Conservation (phyloP, 129 eudicot species). For the Lactuca sativa region DNA sequence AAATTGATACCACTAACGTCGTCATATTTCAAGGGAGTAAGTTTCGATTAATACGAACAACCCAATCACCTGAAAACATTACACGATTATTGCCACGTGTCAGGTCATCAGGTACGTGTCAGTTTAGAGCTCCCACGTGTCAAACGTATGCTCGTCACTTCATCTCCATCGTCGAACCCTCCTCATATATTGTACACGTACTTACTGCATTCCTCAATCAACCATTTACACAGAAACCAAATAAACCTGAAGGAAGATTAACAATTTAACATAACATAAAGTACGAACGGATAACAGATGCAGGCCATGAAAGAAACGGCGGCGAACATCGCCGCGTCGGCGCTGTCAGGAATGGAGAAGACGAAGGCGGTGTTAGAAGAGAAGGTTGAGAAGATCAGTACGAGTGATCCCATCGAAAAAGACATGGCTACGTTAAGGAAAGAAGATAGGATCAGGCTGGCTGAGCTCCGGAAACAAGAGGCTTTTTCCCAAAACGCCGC, state of each 20-base stretch:
- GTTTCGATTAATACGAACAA: not conserved
- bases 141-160: not conserved
- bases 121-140: conserved; percentile 9
- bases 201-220: not conserved
- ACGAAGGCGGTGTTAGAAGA: conserved; percentile 54
- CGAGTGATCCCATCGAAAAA: conserved; percentile 46
- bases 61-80: not conserved
- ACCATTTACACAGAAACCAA: not conserved
- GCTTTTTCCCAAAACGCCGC: conserved; percentile 51
- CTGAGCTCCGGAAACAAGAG: conserved; percentile 49
- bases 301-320: conserved; percentile 50
- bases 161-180: conserved; percentile 13
- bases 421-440: conserved; percentile 52
- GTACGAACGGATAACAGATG: conserved; percentile 16
- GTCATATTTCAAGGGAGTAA: not conserved
- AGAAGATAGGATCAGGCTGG: conserved; percentile 45
- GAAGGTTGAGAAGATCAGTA: conserved; percentile 49
- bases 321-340: conserved; percentile 64
- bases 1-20: not conserved
- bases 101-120: conserved; percentile 9
- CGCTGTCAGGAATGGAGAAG: conserved; percentile 64
- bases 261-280: not conserved
- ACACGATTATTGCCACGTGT: not conserved
- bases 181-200: not conserved
- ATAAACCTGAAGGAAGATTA: not conserved